Evolutionary conservation across 2,329 filamentous ascomycete species (phyloP), one percentile per base, ranked within the genome.

Genomic region (Chaetothyriales sp.): DNA sequence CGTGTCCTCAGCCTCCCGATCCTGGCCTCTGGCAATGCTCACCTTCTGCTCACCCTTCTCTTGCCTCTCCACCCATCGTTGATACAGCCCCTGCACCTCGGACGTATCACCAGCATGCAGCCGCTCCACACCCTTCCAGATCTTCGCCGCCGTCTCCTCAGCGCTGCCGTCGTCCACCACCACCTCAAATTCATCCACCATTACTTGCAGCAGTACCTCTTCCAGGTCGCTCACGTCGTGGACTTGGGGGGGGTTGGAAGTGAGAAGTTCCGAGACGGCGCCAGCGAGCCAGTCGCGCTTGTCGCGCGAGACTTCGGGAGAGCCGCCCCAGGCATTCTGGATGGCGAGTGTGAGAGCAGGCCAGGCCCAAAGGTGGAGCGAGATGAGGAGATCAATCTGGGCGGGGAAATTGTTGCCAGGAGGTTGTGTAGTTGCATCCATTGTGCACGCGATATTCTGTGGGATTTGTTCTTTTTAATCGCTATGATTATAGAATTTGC

Each of bases 231-330:
- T 81, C 18, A 77, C 72, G 60, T 95, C 85, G 9, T 86, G 81
- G 51, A 80, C 73, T 1, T 80, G 74, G 2, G 73, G 69, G 9
- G 73, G 68, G 18, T 63, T 73, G 9, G 58, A 57, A 1, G 56
- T 55, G 61, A 95, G 84, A 56, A 95, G 80, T 22, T 95, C 87
- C 54, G 83, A 84, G 50, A 97, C 76, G 44, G 85, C 86, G 57
- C 89, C 89, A 49, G 86, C 90, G 63, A 98, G 86, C 90, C 89
- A 97, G 75, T 95, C 90, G 63, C 90, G 85, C 73, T 97, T 97
- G 69, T 94, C 88, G 55, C 76, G 68, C 19, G 82, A 84, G 64
- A 88, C 82, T 37, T 54, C 49, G 8, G 56, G 47, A 43, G 86
- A 81, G 1, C 90, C 92, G 62, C 90, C 92, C 85, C 89, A 95